Conservation (phyloP, 495 filamentous ascomycete species). For the Physcia stellaris region DNA sequence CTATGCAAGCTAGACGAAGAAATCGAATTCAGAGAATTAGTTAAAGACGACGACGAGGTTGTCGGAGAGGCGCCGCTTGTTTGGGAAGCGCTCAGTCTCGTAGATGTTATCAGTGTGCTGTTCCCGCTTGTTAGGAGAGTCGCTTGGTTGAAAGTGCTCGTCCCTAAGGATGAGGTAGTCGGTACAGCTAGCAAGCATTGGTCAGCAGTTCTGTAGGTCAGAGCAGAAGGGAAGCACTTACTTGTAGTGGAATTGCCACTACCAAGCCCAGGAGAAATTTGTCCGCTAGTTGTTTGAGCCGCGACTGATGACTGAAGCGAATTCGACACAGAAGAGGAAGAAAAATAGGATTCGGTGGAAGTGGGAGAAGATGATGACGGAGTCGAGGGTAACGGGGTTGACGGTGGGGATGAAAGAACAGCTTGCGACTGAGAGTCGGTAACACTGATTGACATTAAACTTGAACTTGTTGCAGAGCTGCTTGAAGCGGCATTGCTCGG, state of each 20-base stretch:
- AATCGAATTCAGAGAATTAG: constrained; percentile 5
- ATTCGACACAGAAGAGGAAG: too few species aligned
- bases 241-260: background rate
- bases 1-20: too few species aligned
- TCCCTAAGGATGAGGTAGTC: too few species aligned
- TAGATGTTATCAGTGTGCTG: too few species aligned
- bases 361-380: constrained; percentile 1
- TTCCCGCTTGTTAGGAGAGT: too few species aligned
- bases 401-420: constrained; percentile 9
- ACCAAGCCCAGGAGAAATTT: too few species aligned
- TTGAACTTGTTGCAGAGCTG: background rate
- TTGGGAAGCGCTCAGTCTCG: background rate
- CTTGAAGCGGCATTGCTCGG: background rate
- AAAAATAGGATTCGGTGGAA: constrained; percentile 2
- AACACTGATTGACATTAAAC: constrained; percentile 1
- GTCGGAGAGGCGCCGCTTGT: constrained; percentile 8
- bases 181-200: too few species aligned
- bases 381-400: background rate
- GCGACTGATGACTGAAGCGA: constrained; percentile 2
- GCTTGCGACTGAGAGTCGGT: constrained; percentile 12
- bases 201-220: too few species aligned
- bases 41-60: constrained; percentile 9
- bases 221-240: too few species aligned
- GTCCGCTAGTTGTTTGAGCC: background rate
- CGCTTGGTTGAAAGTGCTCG: too few species aligned